Base-by-base conservation (phyloP, 306 rosid genomes). In the Vachellia pachyceras region DNA sequence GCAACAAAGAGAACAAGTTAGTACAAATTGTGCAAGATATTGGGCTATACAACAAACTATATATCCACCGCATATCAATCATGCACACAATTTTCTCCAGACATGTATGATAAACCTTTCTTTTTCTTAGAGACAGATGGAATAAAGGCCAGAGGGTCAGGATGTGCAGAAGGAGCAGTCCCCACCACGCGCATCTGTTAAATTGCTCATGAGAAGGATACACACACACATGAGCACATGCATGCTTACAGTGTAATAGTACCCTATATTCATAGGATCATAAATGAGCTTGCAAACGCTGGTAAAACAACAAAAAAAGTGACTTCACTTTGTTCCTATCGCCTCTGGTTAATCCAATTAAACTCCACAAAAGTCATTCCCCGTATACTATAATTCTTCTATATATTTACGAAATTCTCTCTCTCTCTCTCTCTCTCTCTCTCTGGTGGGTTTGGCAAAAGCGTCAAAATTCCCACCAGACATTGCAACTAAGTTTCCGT, bases 231-330 rank as follows among this genome's bases (percentile, higher is more conserved):
- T n/a, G n/a, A 3, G 9, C 3, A 25, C 6, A 29, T 29, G 15
- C 68, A 25, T 61, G 68, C 68, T n/a, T 29, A 23, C 40, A 61
- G 68, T 29, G 40, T 13, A 25, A 61, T 11, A 61, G 40, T 61
- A 12, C n/a, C 39, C 68, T 61, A 61, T 61, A 61, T 29, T 61
- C 68, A 61, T 61, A 61, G 84, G 80, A 75, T 84, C 82, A 82
- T 87, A 82, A 87, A 87, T 87, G 73, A 76, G 79, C 37, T 75
- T 76, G 69, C 57, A 77, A 77, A 69, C 52, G 69, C 44, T 57
- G 83, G 80, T 74, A 80, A 68, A 46, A 83, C 88, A 87, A 73
- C n/a, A 61, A 55, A n/a, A 29, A 82, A 70, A 73, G 88, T 73
- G 75, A 36, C 7, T 79, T 47, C 49, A 77, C 55, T 61, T 6